These are phyloP conservation scores for Pseudogymnoascus sp. DNA, from an alignment of 2,329 filamentous ascomycete species.

Conservation along the genomic window DNA sequence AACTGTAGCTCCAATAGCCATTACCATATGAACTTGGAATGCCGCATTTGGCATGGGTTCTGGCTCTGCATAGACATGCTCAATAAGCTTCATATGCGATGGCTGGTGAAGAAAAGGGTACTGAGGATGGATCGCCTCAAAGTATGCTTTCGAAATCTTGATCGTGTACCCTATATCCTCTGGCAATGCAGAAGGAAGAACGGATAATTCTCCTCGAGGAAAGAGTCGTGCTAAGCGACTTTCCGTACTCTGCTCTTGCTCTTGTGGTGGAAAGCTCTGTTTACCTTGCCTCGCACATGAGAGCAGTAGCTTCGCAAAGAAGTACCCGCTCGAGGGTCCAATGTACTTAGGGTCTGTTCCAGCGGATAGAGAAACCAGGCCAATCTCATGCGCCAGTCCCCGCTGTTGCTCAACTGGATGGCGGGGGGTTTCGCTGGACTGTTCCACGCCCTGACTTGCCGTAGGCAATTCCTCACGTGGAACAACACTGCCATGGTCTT, in stretches of 20 bases:
- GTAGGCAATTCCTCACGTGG: neutral
- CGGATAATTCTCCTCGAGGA: neutral
- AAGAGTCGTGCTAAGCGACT: neutral
- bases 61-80: conserved; percentile 29
- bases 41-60: conserved; percentile 25
- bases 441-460: conserved; percentile 8
- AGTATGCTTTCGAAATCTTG: conserved; percentile 39
- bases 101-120: conserved; percentile 43
- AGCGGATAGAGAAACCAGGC: conserved; percentile 41
- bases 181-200: conserved; percentile 16
- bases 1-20: conserved; percentile 41
- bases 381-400: conserved; percentile 41
- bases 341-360: conserved; percentile 43
- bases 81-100: conserved; percentile 31
- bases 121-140: conserved; percentile 39
- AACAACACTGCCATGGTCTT: neutral
- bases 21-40: conserved; percentile 46
- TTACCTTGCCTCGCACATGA: conserved; percentile 28
- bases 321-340: conserved; percentile 48
- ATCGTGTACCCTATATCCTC: conserved; percentile 31
- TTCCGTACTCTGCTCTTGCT: conserved; percentile 9
- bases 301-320: conserved; percentile 42
- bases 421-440: conserved; percentile 13
- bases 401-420: neutral
- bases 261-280: conserved; percentile 9